Base-by-base conservation (phyloP, 2,329 filamentous ascomycete genomes). In the Ophiosphaerella korrae region DNA sequence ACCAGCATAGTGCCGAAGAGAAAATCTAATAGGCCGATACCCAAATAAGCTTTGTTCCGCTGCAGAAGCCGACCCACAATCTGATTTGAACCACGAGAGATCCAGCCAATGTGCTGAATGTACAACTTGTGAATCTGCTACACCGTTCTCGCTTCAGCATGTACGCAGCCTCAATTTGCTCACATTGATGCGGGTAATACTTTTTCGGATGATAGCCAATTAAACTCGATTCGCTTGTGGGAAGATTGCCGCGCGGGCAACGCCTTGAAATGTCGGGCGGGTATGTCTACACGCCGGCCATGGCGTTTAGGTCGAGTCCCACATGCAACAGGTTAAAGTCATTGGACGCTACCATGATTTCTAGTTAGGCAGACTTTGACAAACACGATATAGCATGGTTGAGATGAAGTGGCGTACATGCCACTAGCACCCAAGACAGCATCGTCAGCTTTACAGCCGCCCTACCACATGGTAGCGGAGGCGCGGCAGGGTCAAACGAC, bases 1-100 rank as follows among this genome's bases (percentile, higher is more conserved):
- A 48, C 50, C 46, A 57, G 62, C 62, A 48, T 53, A 53, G 59
- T 46, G 7, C 23, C 7, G 5, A 24, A 26, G 24, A 40, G 36
- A 7, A 21, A 13, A 7, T 40, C 1, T 24, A 16, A 24, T 14
- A 34, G 32, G 34, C 38, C 36, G 34, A 46, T 29, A n/a, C 23
- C 24, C 29, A 12, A 12, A 21, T 34, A 29, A 37, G 16, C 36
- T 39, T 46, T 35, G 36, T 32, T 16, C 16, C 14, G 37, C n/a
- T 6, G 18, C 35, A 26, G 35, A 21, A 13, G 7, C 26, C 11
- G 8, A 11, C 26, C 26, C 26, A 29, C 11, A 29, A 29, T 29
- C 9, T 29, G 26, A 29, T 29, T 2, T 6, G 11, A 29, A 29
- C 11, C 26, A 29, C 11, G 6, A 29, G 26, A 29, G 26, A 29